These are phyloP conservation scores for Carex pumila DNA, from an alignment of 176 grass and related monocot genomes.

Conservation along the genomic window DNA sequence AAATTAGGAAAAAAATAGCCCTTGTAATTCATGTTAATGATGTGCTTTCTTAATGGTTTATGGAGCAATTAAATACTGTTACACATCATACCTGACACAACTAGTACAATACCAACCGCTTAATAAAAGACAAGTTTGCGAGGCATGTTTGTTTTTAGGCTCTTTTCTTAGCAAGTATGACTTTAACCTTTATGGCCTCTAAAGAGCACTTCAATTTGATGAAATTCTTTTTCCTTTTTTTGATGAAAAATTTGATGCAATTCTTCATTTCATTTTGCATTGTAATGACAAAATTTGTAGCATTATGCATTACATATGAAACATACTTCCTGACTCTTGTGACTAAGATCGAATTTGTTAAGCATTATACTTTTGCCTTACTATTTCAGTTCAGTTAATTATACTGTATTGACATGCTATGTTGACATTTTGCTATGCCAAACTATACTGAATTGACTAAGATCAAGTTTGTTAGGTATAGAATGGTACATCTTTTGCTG, in stretches of 20 bases:
- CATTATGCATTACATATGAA: background rate
- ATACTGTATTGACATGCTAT: background rate
- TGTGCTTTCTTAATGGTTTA: background rate
- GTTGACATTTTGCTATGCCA: background rate
- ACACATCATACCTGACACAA: background rate
- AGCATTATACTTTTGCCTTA: background rate
- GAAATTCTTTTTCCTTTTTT: background rate
- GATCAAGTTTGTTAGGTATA: background rate
- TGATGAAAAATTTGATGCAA: background rate
- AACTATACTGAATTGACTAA: background rate
- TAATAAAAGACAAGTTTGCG: background rate
- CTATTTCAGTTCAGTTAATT: background rate
- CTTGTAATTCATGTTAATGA: background rate
- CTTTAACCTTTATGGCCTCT: background rate
- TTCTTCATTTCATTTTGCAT: background rate
- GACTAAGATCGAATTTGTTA: background rate
- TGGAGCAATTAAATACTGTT: background rate
- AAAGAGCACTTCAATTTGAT: background rate
- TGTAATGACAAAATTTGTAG: background rate
- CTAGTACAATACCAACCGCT: background rate
- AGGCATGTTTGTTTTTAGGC: background rate
- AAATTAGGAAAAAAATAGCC: background rate
- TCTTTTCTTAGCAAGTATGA: background rate
- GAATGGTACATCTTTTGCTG: background rate
- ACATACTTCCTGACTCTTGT: background rate